These are phyloP conservation scores for Peronospora destructor DNA, from an alignment of 352 stramenopile genomes.

Conservation along the genomic window DNA sequence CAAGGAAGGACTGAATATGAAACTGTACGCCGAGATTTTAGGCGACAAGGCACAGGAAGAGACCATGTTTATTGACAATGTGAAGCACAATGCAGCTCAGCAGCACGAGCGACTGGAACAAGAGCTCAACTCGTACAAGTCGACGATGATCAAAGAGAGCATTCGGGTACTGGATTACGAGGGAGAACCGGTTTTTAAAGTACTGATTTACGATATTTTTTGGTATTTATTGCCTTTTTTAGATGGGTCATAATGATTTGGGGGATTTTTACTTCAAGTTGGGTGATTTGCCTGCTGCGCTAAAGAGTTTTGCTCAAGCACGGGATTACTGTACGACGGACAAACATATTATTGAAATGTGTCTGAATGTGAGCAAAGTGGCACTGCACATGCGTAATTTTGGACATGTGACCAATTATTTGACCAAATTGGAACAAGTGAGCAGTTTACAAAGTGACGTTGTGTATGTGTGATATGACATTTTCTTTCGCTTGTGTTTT, in stretches of 20 bases:
- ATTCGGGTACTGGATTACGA: constrained; percentile 52
- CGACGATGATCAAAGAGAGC: constrained; percentile 88
- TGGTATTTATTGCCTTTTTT: constrained; percentile 1
- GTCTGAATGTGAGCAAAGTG: constrained; percentile 85
- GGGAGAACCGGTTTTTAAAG: neutral
- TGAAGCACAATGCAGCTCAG: constrained; percentile 52
- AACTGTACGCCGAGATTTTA: constrained; percentile 54
- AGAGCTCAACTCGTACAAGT: constrained; percentile 89
- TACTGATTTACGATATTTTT: constrained; percentile 1
- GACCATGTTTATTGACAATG: constrained; percentile 47
- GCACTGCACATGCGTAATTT: constrained; percentile 84
- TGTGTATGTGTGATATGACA: constrained; percentile 34
- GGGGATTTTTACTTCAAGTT: constrained; percentile 85
- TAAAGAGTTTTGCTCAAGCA: constrained; percentile 84
- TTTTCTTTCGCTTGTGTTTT: constrained; percentile 4
- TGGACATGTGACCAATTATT: constrained; percentile 78
- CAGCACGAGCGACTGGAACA: constrained; percentile 82
- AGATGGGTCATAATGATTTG: constrained; percentile 87
- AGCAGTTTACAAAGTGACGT: constrained; percentile 53
- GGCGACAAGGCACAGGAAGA: constrained; percentile 40
- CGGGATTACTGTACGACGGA: constrained; percentile 88
- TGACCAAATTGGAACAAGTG: constrained; percentile 83
- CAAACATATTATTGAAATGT: constrained; percentile 88
- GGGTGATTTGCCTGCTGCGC: constrained; percentile 59
- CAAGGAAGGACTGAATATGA: constrained; percentile 61